Evolutionary conservation across 2,329 filamentous ascomycete species (phyloP).

Genomic region (Colletotrichum tofieldiae): DNA sequence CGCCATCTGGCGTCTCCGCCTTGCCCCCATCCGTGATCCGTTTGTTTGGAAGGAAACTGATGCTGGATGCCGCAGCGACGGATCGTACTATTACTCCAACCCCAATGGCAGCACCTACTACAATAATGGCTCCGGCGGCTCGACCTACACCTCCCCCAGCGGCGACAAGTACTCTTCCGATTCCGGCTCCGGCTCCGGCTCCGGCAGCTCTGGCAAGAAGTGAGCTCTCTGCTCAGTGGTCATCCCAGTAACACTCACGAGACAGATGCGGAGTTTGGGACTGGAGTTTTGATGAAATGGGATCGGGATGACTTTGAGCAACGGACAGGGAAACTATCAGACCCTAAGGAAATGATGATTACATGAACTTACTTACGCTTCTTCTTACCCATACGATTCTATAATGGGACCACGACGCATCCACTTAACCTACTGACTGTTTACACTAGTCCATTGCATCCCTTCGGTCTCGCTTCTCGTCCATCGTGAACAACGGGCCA

Average conservation of each 20-base stretch:
- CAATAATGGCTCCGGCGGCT: constrained; percentile 71
- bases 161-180: constrained; percentile 53
- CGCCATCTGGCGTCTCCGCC: background rate
- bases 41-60: background rate
- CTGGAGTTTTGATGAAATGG: background rate
- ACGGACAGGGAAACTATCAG: background rate
- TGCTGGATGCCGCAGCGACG: constrained; percentile 60
- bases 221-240: background rate
- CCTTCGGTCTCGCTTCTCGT: background rate
- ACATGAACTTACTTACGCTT: background rate
- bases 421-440: too few species aligned
- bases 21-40: too few species aligned
- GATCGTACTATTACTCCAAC: constrained; percentile 83
- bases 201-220: constrained; percentile 35
- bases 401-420: background rate
- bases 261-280: background rate
- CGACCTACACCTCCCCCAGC: constrained; percentile 73
- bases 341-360: background rate
- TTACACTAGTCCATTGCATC: too few species aligned
- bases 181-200: constrained; percentile 45
- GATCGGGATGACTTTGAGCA: background rate
- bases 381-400: background rate
- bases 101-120: constrained; percentile 78
- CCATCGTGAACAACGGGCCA: too few species aligned
- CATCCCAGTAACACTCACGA: background rate